Evolutionary conservation across 257 asterid species (phyloP).

Genomic region (Scutellaria galericulata): DNA sequence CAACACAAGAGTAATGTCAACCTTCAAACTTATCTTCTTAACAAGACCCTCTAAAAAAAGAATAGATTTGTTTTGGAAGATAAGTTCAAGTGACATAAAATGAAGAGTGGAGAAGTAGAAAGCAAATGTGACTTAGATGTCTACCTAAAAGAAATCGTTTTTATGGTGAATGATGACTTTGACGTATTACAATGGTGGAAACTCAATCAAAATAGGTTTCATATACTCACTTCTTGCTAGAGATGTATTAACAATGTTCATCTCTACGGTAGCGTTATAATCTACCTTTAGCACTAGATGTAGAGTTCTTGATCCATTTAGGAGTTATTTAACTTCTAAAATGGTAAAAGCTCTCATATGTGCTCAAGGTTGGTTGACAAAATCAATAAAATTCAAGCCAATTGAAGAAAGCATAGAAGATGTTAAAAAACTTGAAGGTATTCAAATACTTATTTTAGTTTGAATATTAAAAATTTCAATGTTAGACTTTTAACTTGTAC

Average conservation of each 20-base stretch:
- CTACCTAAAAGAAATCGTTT: no score
- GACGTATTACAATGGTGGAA: not conserved
- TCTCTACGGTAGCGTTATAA: not conserved
- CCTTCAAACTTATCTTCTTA: no score
- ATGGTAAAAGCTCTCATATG: not conserved
- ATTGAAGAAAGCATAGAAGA: not conserved
- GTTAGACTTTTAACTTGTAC: no score
- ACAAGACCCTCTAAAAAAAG: not conserved
- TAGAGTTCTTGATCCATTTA: not conserved
- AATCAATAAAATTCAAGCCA: no score
- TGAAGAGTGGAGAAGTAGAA: no score
- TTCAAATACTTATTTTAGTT: no score
- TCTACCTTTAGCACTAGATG: not conserved
- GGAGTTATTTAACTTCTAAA: not conserved
- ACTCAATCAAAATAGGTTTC: not conserved
- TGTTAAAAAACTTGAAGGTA: no score
- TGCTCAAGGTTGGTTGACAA: not conserved
- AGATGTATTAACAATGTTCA: not conserved
- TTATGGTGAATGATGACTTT: no score
- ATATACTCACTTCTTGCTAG: not conserved
- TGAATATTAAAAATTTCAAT: no score
- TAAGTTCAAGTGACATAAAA: no score
- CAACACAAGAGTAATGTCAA: not conserved
- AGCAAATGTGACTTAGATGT: no score
- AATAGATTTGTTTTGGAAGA: not conserved